These are phyloP conservation scores for Neckera pumila DNA, from an alignment of 225 moss, liverwort and hornwort genomes.

Conservation along the genomic window DNA sequence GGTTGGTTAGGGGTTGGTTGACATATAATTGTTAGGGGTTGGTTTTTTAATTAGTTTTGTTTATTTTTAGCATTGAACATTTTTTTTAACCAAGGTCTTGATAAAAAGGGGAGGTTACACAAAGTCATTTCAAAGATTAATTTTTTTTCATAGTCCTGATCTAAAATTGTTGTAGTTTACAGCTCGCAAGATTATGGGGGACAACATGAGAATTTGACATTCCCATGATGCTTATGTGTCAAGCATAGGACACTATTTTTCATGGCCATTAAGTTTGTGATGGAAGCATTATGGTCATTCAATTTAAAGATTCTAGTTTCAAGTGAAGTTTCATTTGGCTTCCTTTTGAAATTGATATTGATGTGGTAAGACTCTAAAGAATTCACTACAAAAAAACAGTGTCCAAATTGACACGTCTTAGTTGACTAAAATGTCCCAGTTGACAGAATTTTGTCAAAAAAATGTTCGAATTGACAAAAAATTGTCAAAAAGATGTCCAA, in stretches of 20 bases:
- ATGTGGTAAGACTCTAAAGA: accelerated
- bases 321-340: neutral
- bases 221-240: accelerated
- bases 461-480: no score
- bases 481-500: no score
- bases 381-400: no score
- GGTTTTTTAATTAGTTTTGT: accelerated
- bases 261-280: accelerated
- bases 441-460: no score
- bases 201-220: accelerated
- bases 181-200: accelerated
- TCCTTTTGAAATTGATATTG: neutral
- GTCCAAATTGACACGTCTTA: no score
- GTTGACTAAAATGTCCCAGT: no score
- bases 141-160: neutral
- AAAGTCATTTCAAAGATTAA: neutral
- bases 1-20: accelerated
- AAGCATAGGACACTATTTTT: accelerated
- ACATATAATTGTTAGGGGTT: accelerated
- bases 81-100: accelerated
- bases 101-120: accelerated
- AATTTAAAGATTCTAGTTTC: neutral
- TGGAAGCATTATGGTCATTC: neutral
- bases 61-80: neutral
- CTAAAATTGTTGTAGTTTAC: accelerated